These are phyloP conservation scores for Sporisorium iseilematis-ciliati DNA, from an alignment of 1,284 basidiomycete genomes.

Conservation along the genomic window DNA sequence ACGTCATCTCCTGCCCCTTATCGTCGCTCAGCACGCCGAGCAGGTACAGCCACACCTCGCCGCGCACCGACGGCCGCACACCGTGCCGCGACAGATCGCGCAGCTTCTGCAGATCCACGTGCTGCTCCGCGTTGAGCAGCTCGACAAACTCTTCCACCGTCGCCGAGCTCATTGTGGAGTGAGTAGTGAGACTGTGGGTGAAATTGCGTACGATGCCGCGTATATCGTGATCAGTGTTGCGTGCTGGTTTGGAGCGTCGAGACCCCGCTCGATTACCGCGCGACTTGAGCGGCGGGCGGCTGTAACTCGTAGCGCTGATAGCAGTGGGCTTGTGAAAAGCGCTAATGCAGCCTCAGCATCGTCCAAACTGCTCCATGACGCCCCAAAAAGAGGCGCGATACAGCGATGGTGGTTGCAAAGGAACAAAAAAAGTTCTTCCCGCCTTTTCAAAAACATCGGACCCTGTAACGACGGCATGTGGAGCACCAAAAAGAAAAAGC, in stretches of 20 bases:
- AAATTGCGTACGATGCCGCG: too few relatives aligned
- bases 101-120: conserved; percentile 65
- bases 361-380: not conserved
- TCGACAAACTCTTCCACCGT: conserved; percentile 65
- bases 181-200: not conserved
- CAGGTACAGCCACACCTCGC: conserved; percentile 69
- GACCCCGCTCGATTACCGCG: too few relatives aligned
- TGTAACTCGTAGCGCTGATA: too few relatives aligned
- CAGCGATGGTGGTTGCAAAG: not conserved
- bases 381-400: not conserved
- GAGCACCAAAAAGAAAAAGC: too few relatives aligned
- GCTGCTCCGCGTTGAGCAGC: conserved; percentile 66
- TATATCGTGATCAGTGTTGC: not conserved
- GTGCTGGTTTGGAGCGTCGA: too few relatives aligned
- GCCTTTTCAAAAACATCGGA: not conserved
- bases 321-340: too few relatives aligned
- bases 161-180: conserved; percentile 50
- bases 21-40: conserved; percentile 67
- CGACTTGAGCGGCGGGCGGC: too few relatives aligned
- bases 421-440: not conserved
- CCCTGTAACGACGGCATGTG: not conserved
- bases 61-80: conserved; percentile 63
- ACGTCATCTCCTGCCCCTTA: conserved; percentile 68
- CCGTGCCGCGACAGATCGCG: conserved; percentile 66
- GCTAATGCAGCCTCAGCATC: not conserved